A percentile compares a stretch with the other conserved stretches of the same genome.
Evolutionary conservation across 305 asterid genomes (phyloP).

Genomic region (Lippia alba): DNA sequence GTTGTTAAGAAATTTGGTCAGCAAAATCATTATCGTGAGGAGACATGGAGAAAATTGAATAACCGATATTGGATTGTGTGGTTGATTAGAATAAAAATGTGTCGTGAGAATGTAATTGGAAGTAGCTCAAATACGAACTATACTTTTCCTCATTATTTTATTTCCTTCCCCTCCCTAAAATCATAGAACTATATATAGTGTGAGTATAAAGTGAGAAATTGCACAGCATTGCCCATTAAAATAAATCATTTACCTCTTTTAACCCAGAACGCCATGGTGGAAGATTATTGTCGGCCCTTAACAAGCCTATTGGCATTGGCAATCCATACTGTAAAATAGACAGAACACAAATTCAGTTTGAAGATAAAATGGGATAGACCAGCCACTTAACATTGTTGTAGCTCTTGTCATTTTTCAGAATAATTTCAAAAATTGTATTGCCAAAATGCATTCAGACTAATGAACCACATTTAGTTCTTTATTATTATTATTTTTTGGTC

Average conservation of each 20-base stretch:
- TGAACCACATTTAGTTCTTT: too few relatives aligned
- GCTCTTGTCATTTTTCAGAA: background rate
- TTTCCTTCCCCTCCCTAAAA: too few relatives aligned
- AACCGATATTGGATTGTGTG: too few relatives aligned
- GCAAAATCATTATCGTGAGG: too few relatives aligned
- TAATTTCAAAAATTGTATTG: background rate
- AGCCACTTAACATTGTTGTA: background rate
- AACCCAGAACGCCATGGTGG: slow-evolving; percentile 97
- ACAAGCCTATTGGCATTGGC: slow-evolving; percentile 79
- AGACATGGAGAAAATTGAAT: too few relatives aligned
- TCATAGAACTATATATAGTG: background rate
- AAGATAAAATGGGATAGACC: background rate
- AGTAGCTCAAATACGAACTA: too few relatives aligned
- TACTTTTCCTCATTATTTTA: too few relatives aligned
- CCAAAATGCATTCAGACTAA: too few relatives aligned
- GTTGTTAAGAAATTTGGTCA: too few relatives aligned
- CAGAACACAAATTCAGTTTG: slow-evolving; percentile 23
- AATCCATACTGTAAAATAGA: slow-evolving; percentile 77
- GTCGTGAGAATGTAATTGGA: too few relatives aligned
- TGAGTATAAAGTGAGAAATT: background rate
- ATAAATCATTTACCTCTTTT: slow-evolving; percentile 66
- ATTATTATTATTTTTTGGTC: too few relatives aligned
- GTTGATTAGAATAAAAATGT: too few relatives aligned
- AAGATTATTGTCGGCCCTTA: slow-evolving; percentile 96
- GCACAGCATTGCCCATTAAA: slow-evolving; percentile 20